phyloP scores from a whole-genome alignment of 768 basidiomycete species.

The Boletellus emodensis region DNA sequence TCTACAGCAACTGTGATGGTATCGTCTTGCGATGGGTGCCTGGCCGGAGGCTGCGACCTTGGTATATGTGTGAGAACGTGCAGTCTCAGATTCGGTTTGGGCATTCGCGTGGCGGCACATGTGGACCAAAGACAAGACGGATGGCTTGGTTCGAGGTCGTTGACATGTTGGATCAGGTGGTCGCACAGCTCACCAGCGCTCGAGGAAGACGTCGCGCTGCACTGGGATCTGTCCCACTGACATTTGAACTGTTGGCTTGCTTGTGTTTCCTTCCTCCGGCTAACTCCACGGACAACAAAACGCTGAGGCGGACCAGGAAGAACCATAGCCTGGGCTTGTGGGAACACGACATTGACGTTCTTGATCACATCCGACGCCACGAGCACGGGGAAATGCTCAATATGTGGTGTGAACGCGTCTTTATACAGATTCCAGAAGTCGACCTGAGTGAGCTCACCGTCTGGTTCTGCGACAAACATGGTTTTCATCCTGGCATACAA shows the following conservation, averaged over 20 bases:
- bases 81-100: conserved; percentile 51
- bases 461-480: conserved; percentile 75
- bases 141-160: conserved; percentile 41
- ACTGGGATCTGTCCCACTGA: conserved; percentile 67
- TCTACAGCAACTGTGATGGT: conserved; percentile 63
- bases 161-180: conserved; percentile 61
- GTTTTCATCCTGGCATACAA: conserved; percentile 70
- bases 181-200: conserved; percentile 67
- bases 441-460: conserved; percentile 86
- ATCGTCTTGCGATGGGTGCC: conserved; percentile 69
- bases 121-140: conserved; percentile 68
- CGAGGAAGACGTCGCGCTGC: conserved; percentile 42
- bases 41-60: conserved; percentile 47
- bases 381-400: conserved; percentile 57
- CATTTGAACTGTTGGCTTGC: conserved; percentile 68
- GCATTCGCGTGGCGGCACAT: conserved; percentile 47
- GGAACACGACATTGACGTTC: conserved; percentile 81
- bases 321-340: conserved; percentile 84
- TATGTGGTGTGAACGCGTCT: conserved; percentile 65
- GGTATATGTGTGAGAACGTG: conserved; percentile 81
- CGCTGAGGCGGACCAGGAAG: conserved; percentile 64
- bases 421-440: conserved; percentile 95
- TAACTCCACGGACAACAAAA: conserved; percentile 88
- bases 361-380: conserved; percentile 94
- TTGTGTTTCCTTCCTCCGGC: conserved; percentile 56